Conservation (phyloP, 2,329 filamentous ascomycete genomes). For the Cordyceps fumosorosea region DNA sequence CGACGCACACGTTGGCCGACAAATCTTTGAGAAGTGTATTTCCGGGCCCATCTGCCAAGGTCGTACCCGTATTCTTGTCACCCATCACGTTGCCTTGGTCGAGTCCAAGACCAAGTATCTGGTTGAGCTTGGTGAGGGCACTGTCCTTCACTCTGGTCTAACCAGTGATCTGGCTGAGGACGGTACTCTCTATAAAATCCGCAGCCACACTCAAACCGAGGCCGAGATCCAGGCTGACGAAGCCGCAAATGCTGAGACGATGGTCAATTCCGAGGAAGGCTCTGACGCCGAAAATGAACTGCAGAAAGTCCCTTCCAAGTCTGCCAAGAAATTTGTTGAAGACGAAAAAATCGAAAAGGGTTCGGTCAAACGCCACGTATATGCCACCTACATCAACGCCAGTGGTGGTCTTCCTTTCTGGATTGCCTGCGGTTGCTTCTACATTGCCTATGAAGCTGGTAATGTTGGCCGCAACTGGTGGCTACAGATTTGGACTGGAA, state of each 20-base stretch:
- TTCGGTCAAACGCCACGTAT: constrained; percentile 61
- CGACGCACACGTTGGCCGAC: constrained; percentile 73
- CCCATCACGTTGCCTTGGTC: constrained; percentile 69
- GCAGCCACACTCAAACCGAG: constrained; percentile 45
- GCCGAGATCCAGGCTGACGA: constrained; percentile 44
- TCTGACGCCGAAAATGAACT: constrained; percentile 37
- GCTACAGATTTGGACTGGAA: constrained; percentile 56
- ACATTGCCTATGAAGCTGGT: constrained; percentile 47
- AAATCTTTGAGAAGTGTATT: constrained; percentile 71
- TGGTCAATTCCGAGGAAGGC: constrained; percentile 48
- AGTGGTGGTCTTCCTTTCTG: constrained; percentile 60
- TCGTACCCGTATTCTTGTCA: constrained; percentile 71
- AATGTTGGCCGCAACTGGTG: constrained; percentile 57
- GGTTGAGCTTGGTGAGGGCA: constrained; percentile 65
- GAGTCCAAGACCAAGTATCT: constrained; percentile 66
- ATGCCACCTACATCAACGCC: constrained; percentile 58
- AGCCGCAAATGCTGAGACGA: constrained; percentile 34
- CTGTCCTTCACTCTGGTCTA: constrained; percentile 55
- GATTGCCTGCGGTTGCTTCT: constrained; percentile 47
- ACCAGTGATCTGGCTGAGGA: constrained; percentile 57
- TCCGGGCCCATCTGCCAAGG: constrained; percentile 62
- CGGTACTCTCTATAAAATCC: constrained; percentile 50
- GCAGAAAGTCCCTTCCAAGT: constrained; percentile 44
- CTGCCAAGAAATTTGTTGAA: constrained; percentile 65
- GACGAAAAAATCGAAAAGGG: constrained; percentile 69